Conservation (phyloP, 148 eudicot species). For the Drosera capensis region DNA sequence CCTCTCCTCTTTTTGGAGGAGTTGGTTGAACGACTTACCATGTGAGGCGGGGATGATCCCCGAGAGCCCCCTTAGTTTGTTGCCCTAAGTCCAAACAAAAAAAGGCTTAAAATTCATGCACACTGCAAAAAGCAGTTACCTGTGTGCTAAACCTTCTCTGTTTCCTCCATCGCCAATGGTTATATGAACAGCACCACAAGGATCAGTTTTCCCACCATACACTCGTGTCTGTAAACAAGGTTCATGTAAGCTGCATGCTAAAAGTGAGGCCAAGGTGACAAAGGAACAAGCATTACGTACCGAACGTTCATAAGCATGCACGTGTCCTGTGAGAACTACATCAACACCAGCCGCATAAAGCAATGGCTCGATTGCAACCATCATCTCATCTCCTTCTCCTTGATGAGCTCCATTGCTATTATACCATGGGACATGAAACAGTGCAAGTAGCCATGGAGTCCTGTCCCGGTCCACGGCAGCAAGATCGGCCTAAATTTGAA, state of each 20-base stretch:
- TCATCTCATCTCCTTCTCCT: constrained; percentile 88
- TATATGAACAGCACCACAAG: constrained; percentile 88
- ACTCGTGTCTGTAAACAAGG: constrained; percentile 47
- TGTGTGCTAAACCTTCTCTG: constrained; percentile 75
- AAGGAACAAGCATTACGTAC: constrained; percentile 26
- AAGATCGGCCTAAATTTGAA: constrained; percentile 56
- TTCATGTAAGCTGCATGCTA: constrained; percentile 4
- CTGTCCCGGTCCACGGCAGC: constrained; percentile 63
- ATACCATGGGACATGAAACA: constrained; percentile 95
- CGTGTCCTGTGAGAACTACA: constrained; percentile 79
- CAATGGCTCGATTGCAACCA: constrained; percentile 72
- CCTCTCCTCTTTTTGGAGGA: too few species aligned
- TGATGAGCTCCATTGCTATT: constrained; percentile 89
- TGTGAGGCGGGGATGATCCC: too few species aligned
- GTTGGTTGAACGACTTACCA: too few species aligned
- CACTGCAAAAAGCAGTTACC: constrained; percentile 27
- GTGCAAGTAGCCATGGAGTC: constrained; percentile 83
- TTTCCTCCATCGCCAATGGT: constrained; percentile 99
- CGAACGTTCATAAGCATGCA: constrained; percentile 93
- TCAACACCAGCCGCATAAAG: constrained; percentile 89
- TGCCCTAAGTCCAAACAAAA: too few species aligned
- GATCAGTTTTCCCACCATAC: constrained; percentile 43
- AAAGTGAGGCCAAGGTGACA: not conserved
- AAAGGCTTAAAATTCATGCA: too few species aligned
- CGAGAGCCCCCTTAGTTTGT: too few species aligned